These are phyloP conservation scores for Carex cristatella DNA, from an alignment of 176 grass and related monocot genomes.

Conservation along the genomic window DNA sequence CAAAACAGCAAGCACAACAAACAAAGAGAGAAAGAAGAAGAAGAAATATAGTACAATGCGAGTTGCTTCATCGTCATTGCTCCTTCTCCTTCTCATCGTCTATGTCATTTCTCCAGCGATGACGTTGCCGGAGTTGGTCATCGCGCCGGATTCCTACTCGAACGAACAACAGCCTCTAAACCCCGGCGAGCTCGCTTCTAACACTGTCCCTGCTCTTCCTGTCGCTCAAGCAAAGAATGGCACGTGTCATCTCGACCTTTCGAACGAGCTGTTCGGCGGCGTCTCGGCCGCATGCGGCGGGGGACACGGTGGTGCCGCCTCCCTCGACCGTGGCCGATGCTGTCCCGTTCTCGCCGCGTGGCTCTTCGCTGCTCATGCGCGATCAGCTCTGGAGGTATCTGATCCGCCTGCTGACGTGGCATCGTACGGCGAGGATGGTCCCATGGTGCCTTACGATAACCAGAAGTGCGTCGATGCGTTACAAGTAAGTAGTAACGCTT, in stretches of 20 bases:
- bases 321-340: conserved; percentile 81
- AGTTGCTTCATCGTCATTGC: conserved; percentile 9
- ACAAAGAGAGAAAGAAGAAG: not conserved
- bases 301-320: conserved; percentile 11
- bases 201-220: conserved; percentile 48
- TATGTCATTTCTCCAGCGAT: conserved; percentile 8
- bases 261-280: conserved; percentile 91
- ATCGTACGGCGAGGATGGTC: conserved; percentile 45
- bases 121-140: conserved; percentile 22
- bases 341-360: conserved; percentile 95
- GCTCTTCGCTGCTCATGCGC: conserved; percentile 96
- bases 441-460: conserved; percentile 94
- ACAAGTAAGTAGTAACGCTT: conserved; percentile 23
- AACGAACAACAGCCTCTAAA: conserved; percentile 24
- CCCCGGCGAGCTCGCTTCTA: conserved; percentile 18
- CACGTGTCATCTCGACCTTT: conserved; percentile 76
- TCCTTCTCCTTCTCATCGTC: conserved; percentile 28
- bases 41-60: conserved; percentile 32
- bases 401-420: conserved; percentile 27
- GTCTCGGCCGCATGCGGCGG: conserved; percentile 78
- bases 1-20: not conserved
- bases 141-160: conserved; percentile 31
- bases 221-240: conserved; percentile 25
- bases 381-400: conserved; percentile 63
- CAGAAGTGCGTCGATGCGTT: conserved; percentile 89